Conservation (phyloP, 108 stramenopile species). For the Schizochytrium sp. region DNA sequence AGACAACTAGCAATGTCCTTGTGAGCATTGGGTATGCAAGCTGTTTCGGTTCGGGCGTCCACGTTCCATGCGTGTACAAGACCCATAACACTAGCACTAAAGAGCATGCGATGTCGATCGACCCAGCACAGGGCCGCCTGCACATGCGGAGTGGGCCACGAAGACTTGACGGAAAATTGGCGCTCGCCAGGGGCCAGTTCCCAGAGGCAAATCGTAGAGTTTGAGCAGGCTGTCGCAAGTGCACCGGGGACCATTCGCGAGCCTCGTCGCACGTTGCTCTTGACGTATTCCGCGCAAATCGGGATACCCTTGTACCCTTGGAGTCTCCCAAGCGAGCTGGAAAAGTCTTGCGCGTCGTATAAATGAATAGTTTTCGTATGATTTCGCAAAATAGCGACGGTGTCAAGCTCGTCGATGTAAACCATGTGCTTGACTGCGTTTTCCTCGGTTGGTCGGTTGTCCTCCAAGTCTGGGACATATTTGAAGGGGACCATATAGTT, state of each 20-base stretch:
- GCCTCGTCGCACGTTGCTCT: not conserved
- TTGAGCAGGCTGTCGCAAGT: slow-evolving; percentile 1
- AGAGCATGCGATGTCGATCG: not conserved
- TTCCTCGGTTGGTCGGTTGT: not conserved
- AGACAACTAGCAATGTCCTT: slow-evolving; percentile 44
- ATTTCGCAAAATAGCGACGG: not conserved
- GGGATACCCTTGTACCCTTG: slow-evolving; percentile 4
- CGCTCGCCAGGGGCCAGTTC: not conserved
- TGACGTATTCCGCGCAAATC: not conserved
- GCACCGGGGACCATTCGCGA: not conserved
- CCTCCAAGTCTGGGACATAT: not conserved
- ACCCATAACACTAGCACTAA: not conserved
- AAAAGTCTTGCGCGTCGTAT: not conserved
- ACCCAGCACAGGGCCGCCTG: not conserved
- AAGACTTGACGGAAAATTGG: not conserved
- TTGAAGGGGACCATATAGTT: not conserved
- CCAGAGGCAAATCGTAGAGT: not conserved
- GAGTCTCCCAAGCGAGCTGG: not conserved
- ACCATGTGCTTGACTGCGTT: not conserved
- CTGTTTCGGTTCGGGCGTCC: not conserved
- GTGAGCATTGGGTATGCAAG: slow-evolving; percentile 30
- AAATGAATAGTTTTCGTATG: not conserved
- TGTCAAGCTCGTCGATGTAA: not conserved
- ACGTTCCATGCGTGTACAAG: slow-evolving; percentile 8
- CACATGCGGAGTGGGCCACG: not conserved